A percentile compares a stretch with the other conserved stretches of the same genome.
These are phyloP conservation scores for Quercus suber DNA, from an alignment of 306 rosid genomes.

Conservation along the genomic window DNA sequence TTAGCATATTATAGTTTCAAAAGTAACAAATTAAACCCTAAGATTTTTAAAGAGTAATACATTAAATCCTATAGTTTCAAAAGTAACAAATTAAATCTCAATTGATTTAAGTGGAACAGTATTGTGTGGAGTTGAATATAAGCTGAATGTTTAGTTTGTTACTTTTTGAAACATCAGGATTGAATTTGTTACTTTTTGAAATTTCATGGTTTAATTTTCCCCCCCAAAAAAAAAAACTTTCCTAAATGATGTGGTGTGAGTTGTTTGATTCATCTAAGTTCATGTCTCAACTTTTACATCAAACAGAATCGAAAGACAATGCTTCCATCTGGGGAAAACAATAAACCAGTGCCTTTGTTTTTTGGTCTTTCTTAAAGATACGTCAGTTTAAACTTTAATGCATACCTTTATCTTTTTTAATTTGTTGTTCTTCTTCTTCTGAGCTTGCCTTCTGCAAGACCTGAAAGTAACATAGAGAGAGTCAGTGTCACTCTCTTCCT, in stretches of 20 bases:
- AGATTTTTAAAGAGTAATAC: too few species aligned
- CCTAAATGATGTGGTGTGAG: not conserved
- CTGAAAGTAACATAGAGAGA: constrained; percentile 36
- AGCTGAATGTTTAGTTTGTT: too few species aligned
- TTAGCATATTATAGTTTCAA: too few species aligned
- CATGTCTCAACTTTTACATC: constrained; percentile 6
- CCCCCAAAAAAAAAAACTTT: too few species aligned
- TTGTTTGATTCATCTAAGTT: not conserved
- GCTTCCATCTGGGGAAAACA: not conserved
- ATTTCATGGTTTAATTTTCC: too few species aligned
- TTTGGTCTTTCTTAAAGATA: not conserved
- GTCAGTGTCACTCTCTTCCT: constrained; percentile 7
- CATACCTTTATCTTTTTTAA: constrained; percentile 45
- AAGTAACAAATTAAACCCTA: too few species aligned
- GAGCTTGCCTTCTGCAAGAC: constrained; percentile 46
- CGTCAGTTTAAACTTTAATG: constrained; percentile 8
- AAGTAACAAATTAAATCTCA: too few species aligned
- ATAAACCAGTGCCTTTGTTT: not conserved
- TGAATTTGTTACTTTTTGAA: too few species aligned
- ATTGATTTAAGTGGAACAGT: too few species aligned
- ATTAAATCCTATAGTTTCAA: too few species aligned
- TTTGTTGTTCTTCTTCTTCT: constrained; percentile 33
- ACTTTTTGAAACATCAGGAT: too few species aligned
- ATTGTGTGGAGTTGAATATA: too few species aligned
- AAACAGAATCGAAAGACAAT: not conserved